phyloP scores from a whole-genome alignment of 352 stramenopile species.

The Phytopythium sindhum region DNA sequence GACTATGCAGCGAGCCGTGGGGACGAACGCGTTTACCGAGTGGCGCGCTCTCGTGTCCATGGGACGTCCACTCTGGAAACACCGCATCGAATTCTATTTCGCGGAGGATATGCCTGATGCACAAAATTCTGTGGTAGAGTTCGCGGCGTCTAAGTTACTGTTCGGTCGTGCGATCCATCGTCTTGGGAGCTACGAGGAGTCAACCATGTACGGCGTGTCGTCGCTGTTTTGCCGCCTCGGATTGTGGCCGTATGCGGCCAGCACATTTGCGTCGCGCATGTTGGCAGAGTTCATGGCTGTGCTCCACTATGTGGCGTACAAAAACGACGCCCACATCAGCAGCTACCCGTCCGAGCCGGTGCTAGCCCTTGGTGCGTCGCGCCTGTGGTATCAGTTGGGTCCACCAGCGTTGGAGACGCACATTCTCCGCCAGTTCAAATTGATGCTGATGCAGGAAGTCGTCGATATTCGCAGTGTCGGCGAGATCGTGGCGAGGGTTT shows the following conservation, averaged over 20 bases:
- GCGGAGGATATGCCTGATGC: too few species aligned
- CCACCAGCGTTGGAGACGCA: background rate
- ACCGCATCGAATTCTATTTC: too few species aligned
- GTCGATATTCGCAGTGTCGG: constrained; percentile 10
- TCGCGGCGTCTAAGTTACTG: background rate
- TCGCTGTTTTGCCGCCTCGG: constrained; percentile 12
- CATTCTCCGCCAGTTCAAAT: constrained; percentile 9
- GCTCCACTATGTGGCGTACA: constrained; percentile 7
- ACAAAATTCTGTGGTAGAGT: too few species aligned
- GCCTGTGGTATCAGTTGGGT: constrained; percentile 6
- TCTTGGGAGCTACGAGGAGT: background rate
- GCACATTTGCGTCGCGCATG: background rate
- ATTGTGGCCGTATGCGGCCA: background rate
- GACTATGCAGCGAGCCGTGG: too few species aligned
- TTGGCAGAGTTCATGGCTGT: constrained; percentile 16
- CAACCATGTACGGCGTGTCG: constrained; percentile 3
- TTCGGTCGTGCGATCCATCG: background rate
- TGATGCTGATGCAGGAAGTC: constrained; percentile 8
- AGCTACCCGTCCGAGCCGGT: constrained; percentile 17
- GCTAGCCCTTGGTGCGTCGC: constrained; percentile 9
- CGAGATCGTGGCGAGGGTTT: constrained; percentile 10
- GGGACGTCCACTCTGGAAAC: too few species aligned
- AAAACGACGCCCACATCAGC: constrained; percentile 1
- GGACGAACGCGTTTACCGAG: too few species aligned
- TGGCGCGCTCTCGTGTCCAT: too few species aligned